phyloP scores from a whole-genome alignment of 2,329 filamentous ascomycete genomes.

The Cladophialophora bantiana region DNA sequence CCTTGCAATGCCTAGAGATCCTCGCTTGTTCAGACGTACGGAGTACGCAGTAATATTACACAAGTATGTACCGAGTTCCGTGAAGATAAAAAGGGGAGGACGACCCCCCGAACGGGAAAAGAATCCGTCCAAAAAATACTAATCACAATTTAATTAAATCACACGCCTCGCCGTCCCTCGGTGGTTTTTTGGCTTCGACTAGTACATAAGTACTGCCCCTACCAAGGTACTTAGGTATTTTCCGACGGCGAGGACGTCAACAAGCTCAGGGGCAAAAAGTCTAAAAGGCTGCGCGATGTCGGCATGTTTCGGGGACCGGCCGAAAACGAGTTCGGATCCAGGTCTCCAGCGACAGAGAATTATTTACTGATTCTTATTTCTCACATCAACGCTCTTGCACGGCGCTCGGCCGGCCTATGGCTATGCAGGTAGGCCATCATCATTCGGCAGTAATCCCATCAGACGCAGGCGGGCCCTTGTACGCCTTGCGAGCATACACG shows the following conservation, averaged over 20 bases:
- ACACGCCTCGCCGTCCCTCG: not conserved
- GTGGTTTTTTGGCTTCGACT: not conserved
- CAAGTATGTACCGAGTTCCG: no score
- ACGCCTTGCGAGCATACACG: constrained; percentile 57
- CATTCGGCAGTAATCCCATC: constrained; percentile 40
- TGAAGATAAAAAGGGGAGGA: not conserved
- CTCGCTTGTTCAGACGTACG: not conserved
- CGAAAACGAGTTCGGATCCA: not conserved
- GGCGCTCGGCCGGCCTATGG: no score
- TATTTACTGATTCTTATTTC: not conserved
- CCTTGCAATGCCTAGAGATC: no score
- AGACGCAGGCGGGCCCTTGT: constrained; percentile 48
- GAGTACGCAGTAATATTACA: not conserved
- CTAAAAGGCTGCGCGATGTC: not conserved
- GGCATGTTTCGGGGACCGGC: not conserved
- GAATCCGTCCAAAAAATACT: not conserved
- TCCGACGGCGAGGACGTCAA: no score
- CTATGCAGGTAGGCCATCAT: not conserved
- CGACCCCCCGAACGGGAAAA: not conserved
- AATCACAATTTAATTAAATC: not conserved
- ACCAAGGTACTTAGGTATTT: no score
- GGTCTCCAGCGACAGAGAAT: not conserved
- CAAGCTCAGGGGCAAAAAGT: not conserved
- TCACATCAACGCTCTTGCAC: not conserved
- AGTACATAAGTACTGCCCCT: no score